phyloP scores from a whole-genome alignment of 495 filamentous ascomycete genomes.

The Niebla homalea region DNA sequence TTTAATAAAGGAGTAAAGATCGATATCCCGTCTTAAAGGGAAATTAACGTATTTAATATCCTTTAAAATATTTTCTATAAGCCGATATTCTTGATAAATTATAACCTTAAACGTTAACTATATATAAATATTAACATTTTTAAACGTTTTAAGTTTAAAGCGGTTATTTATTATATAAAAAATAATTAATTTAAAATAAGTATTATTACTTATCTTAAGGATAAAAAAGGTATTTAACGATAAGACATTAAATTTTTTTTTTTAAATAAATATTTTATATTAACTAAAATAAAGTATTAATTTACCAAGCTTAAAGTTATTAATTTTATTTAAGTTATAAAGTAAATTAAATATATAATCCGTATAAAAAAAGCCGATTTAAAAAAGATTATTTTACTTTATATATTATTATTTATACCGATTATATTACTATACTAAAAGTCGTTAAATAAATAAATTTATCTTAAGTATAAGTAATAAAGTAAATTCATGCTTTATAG shows the following conservation, averaged over 20 bases:
- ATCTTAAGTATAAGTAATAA: neutral
- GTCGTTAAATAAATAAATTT: neutral
- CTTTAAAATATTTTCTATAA: too few species aligned
- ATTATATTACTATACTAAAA: neutral
- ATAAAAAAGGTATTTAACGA: neutral
- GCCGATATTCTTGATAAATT: too few species aligned
- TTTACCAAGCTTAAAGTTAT: neutral
- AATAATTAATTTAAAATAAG: neutral
- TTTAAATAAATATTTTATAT: conserved; percentile 1
- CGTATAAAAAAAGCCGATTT: neutral
- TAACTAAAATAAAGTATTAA: neutral
- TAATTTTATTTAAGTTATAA: neutral
- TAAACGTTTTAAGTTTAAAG: too few species aligned
- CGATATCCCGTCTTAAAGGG: too few species aligned
- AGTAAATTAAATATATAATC: neutral
- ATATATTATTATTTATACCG: neutral
- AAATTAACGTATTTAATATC: too few species aligned
- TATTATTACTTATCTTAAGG: neutral
- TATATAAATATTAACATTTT: too few species aligned
- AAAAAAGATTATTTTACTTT: neutral
- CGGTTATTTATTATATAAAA: neutral
- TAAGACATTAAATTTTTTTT: neutral
- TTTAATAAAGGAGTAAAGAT: too few species aligned
- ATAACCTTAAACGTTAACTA: too few species aligned
- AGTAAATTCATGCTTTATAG: too few species aligned